Base-by-base conservation (phyloP, 305 asterid genomes). In the Salvia sclarea region DNA sequence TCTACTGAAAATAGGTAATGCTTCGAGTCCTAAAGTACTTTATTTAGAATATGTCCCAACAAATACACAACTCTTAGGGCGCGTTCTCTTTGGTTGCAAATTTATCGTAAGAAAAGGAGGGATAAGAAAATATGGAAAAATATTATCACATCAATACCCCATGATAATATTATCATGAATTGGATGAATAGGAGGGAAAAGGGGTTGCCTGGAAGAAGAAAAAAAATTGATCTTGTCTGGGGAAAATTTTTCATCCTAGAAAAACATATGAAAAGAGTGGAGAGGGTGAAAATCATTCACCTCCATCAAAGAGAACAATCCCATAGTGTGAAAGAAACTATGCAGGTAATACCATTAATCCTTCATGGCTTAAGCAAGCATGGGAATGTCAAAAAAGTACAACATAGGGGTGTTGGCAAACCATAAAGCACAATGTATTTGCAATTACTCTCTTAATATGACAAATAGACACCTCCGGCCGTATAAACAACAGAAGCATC, bases 401-500 rank as follows among this genome's bases (percentile, higher is more conserved):
- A 52, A 1, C 30, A 14, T 30, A 64, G 68, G 18, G 25, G 41
- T 22, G 50, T 55, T n/a, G 22, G 25, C 31, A 13, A 47, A 48
- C 40, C 21, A 24, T 25, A 28, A 74, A 6, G 25, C 14, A 50
- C 21, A 43, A 61, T 22, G 63, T 59, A 9, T 38, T 49, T 13
- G 18, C 66, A 33, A 63, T 49, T 44, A 73, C 41, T 33, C 56
- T 58, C 16, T 9, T 24, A 54, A 50, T 20, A 57, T 18, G 35
- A 56, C 41, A 35, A 45, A 55, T 48, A 35, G 24, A 52, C 50
- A 59, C 9, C 62, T 22, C 10, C 24, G 3, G 31, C 11, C 13
- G 7, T 22, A 37, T 25, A 62, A 49, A 14, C 24, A 20, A 66
- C 33, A 78, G 59, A 69, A 48, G 70, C 63, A 57, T 60, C 52